Percentiles rank a stretch among this genome's conserved stretches.
phyloP scores from a whole-genome alignment of 2,329 filamentous ascomycete species.

The Fusarium dimerum region DNA sequence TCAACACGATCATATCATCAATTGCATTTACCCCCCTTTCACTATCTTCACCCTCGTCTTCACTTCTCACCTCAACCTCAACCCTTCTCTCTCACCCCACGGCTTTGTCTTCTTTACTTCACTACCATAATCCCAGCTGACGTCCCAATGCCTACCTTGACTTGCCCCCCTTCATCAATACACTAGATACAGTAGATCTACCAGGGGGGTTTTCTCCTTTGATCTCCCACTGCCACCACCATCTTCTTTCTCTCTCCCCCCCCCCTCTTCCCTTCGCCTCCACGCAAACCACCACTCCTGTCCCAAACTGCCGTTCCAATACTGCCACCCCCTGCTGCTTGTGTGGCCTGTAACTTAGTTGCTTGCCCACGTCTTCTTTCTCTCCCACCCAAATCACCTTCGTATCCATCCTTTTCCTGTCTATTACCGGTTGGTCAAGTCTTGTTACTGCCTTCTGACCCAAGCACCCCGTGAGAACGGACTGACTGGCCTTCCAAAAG shows the following conservation, averaged over 20 bases:
- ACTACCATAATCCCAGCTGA: background rate
- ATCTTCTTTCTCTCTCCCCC: background rate
- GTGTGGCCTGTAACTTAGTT: background rate
- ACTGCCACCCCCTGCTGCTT: too few species aligned
- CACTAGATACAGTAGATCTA: background rate
- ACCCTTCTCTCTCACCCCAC: background rate
- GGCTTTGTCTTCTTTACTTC: background rate
- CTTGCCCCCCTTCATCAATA: background rate
- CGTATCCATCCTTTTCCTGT: background rate
- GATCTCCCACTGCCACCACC: background rate
- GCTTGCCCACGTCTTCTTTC: background rate
- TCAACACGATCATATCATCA: background rate
- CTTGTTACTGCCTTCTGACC: background rate
- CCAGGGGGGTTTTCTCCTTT: background rate
- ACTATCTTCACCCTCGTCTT: background rate
- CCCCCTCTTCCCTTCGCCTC: background rate
- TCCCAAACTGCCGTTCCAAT: too few species aligned
- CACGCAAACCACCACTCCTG: background rate
- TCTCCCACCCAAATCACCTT: constrained; percentile 7
- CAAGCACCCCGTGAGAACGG: background rate
- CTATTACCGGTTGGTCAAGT: background rate
- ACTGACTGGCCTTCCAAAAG: constrained; percentile 19
- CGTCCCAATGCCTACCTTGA: background rate
- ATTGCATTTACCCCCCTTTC: background rate
- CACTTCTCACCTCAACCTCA: background rate